Evolutionary conservation across 1,139 yeast species (phyloP).

Genomic region (Blastobotrys petasosporus): DNA sequence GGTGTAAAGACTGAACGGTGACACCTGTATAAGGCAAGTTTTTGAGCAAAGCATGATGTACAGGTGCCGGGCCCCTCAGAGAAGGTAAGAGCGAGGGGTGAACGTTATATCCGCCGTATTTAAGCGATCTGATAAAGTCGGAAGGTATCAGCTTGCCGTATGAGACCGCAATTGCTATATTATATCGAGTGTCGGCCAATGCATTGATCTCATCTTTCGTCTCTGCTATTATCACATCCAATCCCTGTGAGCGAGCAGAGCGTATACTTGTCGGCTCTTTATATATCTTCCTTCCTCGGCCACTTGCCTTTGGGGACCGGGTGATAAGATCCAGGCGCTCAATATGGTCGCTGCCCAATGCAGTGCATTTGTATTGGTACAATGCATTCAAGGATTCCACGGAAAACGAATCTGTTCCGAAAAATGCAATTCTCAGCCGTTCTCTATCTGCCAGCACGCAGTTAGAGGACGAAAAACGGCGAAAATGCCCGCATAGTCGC

Average conservation of each 20-base stretch:
- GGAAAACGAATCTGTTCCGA: slow-evolving; percentile 80
- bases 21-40: slow-evolving; percentile 68
- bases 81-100: slow-evolving; percentile 88
- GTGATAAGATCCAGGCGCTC: slow-evolving; percentile 56
- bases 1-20: slow-evolving; percentile 84
- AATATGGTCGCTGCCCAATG: slow-evolving; percentile 31
- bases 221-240: slow-evolving; percentile 56
- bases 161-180: slow-evolving; percentile 81
- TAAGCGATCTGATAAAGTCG: slow-evolving; percentile 43
- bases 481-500: no score
- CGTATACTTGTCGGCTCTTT: slow-evolving; percentile 53
- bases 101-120: slow-evolving; percentile 73
- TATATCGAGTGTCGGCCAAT: slow-evolving; percentile 36
- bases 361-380: slow-evolving; percentile 31
- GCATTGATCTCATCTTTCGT: slow-evolving; percentile 46
- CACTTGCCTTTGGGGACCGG: slow-evolving; percentile 62
- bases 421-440: slow-evolving; percentile 49
- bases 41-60: slow-evolving; percentile 71
- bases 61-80: slow-evolving; percentile 86
- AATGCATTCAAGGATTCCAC: slow-evolving; percentile 50
- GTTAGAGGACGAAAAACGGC: no score
- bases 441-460: no score
- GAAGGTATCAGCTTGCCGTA: slow-evolving; percentile 77
- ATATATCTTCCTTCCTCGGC: slow-evolving; percentile 48
- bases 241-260: slow-evolving; percentile 34